These are phyloP conservation scores for Puccinia novopanici DNA, from an alignment of 1,284 basidiomycete genomes.

Conservation along the genomic window DNA sequence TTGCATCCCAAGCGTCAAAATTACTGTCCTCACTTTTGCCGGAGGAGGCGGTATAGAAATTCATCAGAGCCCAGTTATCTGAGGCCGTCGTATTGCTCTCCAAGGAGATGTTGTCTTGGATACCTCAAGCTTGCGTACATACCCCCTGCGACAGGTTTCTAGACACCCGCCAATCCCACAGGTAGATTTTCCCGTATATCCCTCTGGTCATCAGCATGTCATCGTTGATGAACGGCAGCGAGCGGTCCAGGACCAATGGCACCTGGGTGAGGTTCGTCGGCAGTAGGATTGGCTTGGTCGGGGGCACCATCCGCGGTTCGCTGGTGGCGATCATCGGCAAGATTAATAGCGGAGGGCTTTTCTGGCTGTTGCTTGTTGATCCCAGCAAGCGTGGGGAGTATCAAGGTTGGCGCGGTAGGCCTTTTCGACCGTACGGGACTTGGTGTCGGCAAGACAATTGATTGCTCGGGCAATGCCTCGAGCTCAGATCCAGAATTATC, in stretches of 20 bases:
- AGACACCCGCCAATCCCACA: conserved; percentile 82
- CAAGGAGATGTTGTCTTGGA: conserved; percentile 90
- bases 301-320: neutral
- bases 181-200: conserved; percentile 88
- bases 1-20: no score
- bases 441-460: neutral
- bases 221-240: conserved; percentile 64
- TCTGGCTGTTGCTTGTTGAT: neutral
- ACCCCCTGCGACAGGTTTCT: conserved; percentile 60
- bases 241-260: conserved; percentile 57
- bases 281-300: neutral
- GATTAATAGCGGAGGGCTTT: neutral
- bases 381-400: conserved; percentile 1
- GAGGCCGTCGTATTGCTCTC: no score
- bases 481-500: conserved; percentile 34
- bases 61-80: conserved; percentile 92
- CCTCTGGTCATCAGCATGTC: conserved; percentile 85
- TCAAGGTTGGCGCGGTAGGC: neutral
- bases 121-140: conserved; percentile 80
- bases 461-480: neutral
- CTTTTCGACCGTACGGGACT: neutral
- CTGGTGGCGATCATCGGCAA: neutral
- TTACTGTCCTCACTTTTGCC: no score
- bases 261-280: conserved; percentile 38
- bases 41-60: no score